Evolutionary conservation across 805 yeast species (phyloP), one percentile per base, ranked within the genome.

Genomic region (Wickerhamiella allomyrinae): DNA sequence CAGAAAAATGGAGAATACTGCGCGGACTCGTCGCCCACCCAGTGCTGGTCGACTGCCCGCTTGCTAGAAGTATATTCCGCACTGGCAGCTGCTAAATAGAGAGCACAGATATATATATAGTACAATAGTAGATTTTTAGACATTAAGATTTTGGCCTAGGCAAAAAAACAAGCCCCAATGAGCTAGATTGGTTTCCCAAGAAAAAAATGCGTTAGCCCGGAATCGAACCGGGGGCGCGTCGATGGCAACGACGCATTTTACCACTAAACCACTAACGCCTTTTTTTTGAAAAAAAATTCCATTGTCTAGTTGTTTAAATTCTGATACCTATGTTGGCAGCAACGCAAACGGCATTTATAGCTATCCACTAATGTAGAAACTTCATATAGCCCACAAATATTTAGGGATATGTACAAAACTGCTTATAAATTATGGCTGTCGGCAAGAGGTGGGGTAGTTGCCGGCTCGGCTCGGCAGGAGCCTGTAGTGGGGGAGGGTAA

Each of bases 11-110:
- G 97, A 2, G 77, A 66, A 23, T 52, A 76, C 8, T 89, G 98
- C 58, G 55, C 57, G 14, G 97, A 91, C 59, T 83, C 95, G 2
- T 81, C 94, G 49, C 95, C 96, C 2, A 79, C 96, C 0, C 98
- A 89, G 59, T 96, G 97, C 0, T 89, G 98, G 98, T 83, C 95
- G 57, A 65, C 89, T 0, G 78, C 91, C 2, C 83, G 95, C 53
- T 61, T 91, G 44, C 59, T 89, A 24, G 97, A 89, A 58, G 62
- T 89, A 41, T 82, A 74, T 58, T 69, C 70, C 48, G 95, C 85
- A 6, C 27, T 37, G 17, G 36, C 15, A 17, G 21, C 20, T 7
- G 21, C 20, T 31, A 31, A 31, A 31, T 31, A 31, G 21, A 31
- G n/a, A n/a, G n/a, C n/a, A n/a, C n/a, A n/a, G n/a, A n/a, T n/a